Conservation (phyloP, 495 filamentous ascomycete species). For the Amorphotheca resinae region DNA sequence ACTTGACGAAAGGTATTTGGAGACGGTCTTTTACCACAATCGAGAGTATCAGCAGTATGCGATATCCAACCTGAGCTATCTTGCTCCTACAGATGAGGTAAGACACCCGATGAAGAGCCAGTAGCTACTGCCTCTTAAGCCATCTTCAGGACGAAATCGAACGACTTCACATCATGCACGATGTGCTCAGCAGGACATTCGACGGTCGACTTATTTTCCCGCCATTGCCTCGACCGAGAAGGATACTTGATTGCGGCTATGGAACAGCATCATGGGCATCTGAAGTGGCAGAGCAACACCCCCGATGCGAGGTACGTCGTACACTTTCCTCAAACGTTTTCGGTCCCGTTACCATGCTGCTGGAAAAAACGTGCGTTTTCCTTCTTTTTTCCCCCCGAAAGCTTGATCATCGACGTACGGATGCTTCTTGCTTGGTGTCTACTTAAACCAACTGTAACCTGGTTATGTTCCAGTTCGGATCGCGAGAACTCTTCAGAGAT, state of each 20-base stretch:
- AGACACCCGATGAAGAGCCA: conserved; percentile 7
- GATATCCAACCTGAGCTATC: conserved; percentile 59
- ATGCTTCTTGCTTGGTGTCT: no score
- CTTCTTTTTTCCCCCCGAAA: no score
- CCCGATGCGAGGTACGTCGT: conserved; percentile 52
- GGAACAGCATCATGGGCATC: conserved; percentile 52
- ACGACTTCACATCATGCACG: conserved; percentile 57
- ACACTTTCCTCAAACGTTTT: not conserved
- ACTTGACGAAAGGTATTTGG: conserved; percentile 47
- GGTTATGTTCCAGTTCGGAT: no score
- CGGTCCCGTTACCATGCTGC: not conserved
- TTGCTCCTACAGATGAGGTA: conserved; percentile 79
- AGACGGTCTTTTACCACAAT: conserved; percentile 52
- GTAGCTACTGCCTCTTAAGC: conserved; percentile 11
- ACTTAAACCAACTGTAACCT: no score
- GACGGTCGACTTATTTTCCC: conserved; percentile 70
- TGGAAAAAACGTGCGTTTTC: no score
- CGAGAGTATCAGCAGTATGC: conserved; percentile 64
- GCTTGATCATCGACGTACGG: no score
- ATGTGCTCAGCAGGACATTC: conserved; percentile 59
- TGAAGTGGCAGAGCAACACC: conserved; percentile 52
- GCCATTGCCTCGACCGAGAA: conserved; percentile 47
- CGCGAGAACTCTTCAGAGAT: not conserved
- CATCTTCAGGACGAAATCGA: conserved; percentile 63
- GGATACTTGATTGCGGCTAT: conserved; percentile 69